Conservation (phyloP, 2,329 filamentous ascomycete species). For the Knufia petricola region DNA sequence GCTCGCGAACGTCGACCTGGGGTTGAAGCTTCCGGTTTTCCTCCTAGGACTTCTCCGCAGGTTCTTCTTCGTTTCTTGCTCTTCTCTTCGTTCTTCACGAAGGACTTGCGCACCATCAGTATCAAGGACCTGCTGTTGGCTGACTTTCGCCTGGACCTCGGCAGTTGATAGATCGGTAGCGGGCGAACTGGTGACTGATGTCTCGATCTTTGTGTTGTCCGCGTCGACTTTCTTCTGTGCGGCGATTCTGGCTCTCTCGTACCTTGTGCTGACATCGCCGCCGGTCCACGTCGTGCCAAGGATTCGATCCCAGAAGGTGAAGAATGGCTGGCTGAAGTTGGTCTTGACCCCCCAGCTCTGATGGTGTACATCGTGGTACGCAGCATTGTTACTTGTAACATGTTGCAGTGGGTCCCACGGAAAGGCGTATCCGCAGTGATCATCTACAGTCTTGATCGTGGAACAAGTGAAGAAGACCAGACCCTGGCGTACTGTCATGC, state of each 20-base stretch:
- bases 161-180: constrained; percentile 26
- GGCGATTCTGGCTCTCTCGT: constrained; percentile 46
- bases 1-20: constrained; percentile 25
- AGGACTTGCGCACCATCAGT: constrained; percentile 30
- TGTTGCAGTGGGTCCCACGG: constrained; percentile 91
- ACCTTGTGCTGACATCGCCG: constrained; percentile 49
- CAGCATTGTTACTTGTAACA: constrained; percentile 87
- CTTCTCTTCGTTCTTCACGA: constrained; percentile 33
- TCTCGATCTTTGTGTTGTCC: constrained; percentile 30
- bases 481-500: constrained; percentile 76
- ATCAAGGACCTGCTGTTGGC: constrained; percentile 34
- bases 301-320: constrained; percentile 86
- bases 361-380: constrained; percentile 96
- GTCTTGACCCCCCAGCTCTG: constrained; percentile 96
- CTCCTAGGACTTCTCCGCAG: constrained; percentile 21
- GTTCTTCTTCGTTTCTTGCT: constrained; percentile 25
- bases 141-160: constrained; percentile 29
- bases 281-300: constrained; percentile 77
- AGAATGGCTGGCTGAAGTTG: constrained; percentile 46
- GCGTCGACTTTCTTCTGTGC: constrained; percentile 49
- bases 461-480: constrained; percentile 84
- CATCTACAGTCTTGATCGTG: constrained; percentile 92
- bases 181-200: constrained; percentile 23
- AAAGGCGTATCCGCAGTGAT: constrained; percentile 93
- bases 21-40: constrained; percentile 24